A percentile compares a stretch with the other conserved stretches of the same genome.
Conservation (phyloP, 1,139 yeast species). For the Sugiyamaella pinicola region DNA sequence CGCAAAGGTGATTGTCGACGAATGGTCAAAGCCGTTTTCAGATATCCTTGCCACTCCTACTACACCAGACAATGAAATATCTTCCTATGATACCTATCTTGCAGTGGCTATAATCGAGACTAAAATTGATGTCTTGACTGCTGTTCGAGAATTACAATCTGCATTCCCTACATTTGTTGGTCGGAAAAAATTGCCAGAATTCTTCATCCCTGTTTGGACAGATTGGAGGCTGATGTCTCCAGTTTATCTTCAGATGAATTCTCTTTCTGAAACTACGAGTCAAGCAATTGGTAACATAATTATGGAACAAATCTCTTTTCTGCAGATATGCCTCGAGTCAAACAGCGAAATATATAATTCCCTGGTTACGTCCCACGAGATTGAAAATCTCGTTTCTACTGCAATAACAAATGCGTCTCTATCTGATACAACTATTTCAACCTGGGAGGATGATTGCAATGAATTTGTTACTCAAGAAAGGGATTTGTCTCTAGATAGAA, state of each 20-base stretch:
- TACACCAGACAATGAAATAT: slow-evolving; percentile 3
- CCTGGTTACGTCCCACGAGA: not conserved
- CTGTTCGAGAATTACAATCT: slow-evolving; percentile 38
- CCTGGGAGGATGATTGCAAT: slow-evolving; percentile 57
- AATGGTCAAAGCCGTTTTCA: slow-evolving; percentile 37
- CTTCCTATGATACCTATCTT: not conserved
- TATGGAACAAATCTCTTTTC: slow-evolving; percentile 12
- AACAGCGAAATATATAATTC: not conserved
- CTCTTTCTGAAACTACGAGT: not conserved
- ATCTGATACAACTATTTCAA: slow-evolving; percentile 4
- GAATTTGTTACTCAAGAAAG: slow-evolving; percentile 70
- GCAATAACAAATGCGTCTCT: slow-evolving; percentile 5
- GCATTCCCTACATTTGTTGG: slow-evolving; percentile 32
- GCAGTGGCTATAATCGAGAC: slow-evolving; percentile 12
- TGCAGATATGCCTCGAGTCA: slow-evolving; percentile 14
- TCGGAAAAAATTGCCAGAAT: not conserved
- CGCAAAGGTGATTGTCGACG: slow-evolving; percentile 33
- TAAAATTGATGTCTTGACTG: slow-evolving; percentile 29
- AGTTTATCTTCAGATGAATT: not conserved
- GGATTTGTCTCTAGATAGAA: slow-evolving; percentile 46
- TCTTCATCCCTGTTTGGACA: slow-evolving; percentile 9
- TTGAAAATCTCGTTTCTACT: slow-evolving; percentile 3
- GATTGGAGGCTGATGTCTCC: slow-evolving; percentile 8
- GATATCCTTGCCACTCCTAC: slow-evolving; percentile 26
- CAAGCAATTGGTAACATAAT: slow-evolving; percentile 10